A percentile compares a stretch with the other conserved stretches of the same genome.
Conservation (phyloP, 2,329 filamentous ascomycete species). For the Alternaria consortialis region DNA sequence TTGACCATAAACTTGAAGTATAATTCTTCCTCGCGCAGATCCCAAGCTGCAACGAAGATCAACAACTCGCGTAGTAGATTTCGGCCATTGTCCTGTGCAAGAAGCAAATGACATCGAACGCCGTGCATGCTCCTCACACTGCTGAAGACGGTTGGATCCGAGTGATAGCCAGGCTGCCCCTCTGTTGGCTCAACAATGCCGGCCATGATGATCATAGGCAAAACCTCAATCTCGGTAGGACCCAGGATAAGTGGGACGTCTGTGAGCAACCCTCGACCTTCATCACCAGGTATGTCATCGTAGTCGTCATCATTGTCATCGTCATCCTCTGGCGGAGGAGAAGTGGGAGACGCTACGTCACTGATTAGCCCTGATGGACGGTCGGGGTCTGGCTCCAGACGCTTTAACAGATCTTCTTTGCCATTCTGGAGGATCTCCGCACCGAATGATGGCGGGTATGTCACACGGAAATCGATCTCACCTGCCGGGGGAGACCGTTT, state of each 20-base stretch:
- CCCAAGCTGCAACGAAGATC: conserved; percentile 97
- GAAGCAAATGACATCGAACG: conserved; percentile 85
- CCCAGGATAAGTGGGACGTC: conserved; percentile 95
- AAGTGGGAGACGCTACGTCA: conserved; percentile 52
- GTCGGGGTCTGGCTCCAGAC: conserved; percentile 57
- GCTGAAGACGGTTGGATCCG: conserved; percentile 61
- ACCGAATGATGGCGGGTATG: conserved; percentile 59
- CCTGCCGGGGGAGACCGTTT: conserved; percentile 51
- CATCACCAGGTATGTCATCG: conserved; percentile 74
- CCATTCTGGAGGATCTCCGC: conserved; percentile 60
- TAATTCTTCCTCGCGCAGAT: conserved; percentile 88
- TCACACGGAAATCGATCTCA: conserved; percentile 60
- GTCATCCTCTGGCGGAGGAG: conserved; percentile 64
- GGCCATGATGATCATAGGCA: conserved; percentile 97
- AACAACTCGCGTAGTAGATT: conserved; percentile 89
- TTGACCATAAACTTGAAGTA: conserved; percentile 98
- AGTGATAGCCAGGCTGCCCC: conserved; percentile 65
- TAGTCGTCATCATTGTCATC: conserved; percentile 76
- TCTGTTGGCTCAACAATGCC: conserved; percentile 87
- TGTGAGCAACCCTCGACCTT: conserved; percentile 83
- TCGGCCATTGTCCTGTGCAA: conserved; percentile 88
- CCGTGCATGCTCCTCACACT: conserved; percentile 82
- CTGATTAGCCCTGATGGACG: conserved; percentile 50
- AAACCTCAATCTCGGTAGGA: conserved; percentile 91
- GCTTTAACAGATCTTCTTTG: conserved; percentile 61